These are phyloP conservation scores for Rhodotorula paludigena DNA, from an alignment of 768 basidiomycete genomes.

Conservation along the genomic window DNA sequence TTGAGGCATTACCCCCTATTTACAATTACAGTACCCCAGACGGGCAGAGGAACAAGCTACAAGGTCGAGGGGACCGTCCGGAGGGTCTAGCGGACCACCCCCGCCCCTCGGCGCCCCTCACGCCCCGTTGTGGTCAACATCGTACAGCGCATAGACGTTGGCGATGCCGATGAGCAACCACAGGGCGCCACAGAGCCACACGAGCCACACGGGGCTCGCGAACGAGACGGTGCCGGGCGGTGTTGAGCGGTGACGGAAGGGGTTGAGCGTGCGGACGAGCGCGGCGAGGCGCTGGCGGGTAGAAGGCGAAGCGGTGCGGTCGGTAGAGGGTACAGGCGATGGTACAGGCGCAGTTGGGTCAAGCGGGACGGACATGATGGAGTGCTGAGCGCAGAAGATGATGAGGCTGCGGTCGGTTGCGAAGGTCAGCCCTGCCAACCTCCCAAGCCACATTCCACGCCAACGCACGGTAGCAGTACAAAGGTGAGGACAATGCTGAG, in stretches of 20 bases:
- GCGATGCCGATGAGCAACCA: slow-evolving; percentile 24
- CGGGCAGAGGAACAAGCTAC: no score
- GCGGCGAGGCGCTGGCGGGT: background rate
- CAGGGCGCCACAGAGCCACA: slow-evolving; percentile 18
- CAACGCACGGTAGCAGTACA: slow-evolving; percentile 20
- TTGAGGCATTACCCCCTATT: no score
- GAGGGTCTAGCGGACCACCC: no score
- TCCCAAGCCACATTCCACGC: background rate
- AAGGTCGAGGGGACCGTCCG: no score
- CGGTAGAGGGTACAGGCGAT: background rate
- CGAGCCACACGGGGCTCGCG: slow-evolving; percentile 12
- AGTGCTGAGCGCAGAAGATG: slow-evolving; percentile 28
- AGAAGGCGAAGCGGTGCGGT: no score
- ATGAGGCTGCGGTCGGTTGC: slow-evolving; percentile 11
- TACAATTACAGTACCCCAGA: no score
- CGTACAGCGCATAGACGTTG: slow-evolving; percentile 33
- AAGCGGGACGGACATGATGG: slow-evolving; percentile 26
- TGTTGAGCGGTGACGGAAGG: slow-evolving; percentile 13
- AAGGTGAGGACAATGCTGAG: slow-evolving; percentile 62
- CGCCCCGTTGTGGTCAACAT: background rate
- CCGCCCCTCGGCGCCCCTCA: no score
- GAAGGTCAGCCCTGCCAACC: background rate
- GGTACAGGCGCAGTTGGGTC: background rate
- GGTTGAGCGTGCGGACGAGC: slow-evolving; percentile 18
- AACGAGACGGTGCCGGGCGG: slow-evolving; percentile 17